Percentiles rank a stretch among this genome's conserved stretches.
These are phyloP conservation scores for Coemansia sp. DNA, from an alignment of 192 early-diverging fungal genomes.

Conservation along the genomic window DNA sequence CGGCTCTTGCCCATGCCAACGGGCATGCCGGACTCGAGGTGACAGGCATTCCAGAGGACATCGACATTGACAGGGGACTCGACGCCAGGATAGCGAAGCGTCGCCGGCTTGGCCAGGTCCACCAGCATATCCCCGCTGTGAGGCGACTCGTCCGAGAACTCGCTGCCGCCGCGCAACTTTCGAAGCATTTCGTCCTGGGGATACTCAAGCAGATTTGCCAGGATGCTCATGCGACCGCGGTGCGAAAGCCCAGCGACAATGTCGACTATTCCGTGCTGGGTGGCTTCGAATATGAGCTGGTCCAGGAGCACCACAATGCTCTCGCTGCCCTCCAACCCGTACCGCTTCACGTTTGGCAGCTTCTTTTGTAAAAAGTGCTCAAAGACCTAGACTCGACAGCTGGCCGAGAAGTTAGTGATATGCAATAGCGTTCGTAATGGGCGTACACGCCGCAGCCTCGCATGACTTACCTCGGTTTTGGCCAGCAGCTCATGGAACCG, in stretches of 20 bases:
- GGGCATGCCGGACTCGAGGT: conserved; percentile 89
- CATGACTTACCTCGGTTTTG: conserved; percentile 25
- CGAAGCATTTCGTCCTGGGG: conserved; percentile 74
- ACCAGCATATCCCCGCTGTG: conserved; percentile 84
- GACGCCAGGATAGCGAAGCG: conserved; percentile 56
- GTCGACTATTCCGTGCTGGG: conserved; percentile 63
- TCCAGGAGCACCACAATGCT: conserved; percentile 89
- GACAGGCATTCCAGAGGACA: conserved; percentile 88
- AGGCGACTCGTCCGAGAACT: conserved; percentile 71
- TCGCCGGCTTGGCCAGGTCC: conserved; percentile 72
- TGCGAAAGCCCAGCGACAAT: conserved; percentile 88
- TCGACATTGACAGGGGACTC: conserved; percentile 61
- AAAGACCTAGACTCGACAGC: conserved; percentile 57
- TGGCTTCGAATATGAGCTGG: conserved; percentile 62
- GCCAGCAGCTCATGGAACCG: conserved; percentile 55
- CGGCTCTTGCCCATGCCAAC: conserved; percentile 93
- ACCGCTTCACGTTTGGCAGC: conserved; percentile 93
- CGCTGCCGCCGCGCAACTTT: conserved; percentile 91
- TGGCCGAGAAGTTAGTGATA: background rate
- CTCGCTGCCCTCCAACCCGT: conserved; percentile 94
- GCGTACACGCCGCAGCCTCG: too few relatives aligned
- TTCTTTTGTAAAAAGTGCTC: conserved; percentile 95
- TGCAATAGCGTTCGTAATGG: too few relatives aligned
- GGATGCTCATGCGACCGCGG: conserved; percentile 85
- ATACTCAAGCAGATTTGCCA: conserved; percentile 77